Evolutionary conservation across 768 basidiomycete genomes (phyloP), one percentile per base, ranked within the genome.

Genomic region (Lactifluus pinguis): DNA sequence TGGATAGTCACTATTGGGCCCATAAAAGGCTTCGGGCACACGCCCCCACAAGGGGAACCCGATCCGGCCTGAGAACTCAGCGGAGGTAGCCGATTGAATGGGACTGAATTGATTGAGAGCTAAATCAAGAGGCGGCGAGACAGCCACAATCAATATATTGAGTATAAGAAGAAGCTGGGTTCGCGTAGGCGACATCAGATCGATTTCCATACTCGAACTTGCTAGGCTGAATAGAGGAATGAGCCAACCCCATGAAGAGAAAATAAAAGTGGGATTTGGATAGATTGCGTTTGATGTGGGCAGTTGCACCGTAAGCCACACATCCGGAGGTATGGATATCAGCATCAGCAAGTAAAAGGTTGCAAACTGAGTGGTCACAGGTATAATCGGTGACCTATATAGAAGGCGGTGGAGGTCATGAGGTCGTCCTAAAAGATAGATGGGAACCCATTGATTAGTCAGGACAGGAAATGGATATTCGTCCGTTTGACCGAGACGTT

Each of bases 401-500:
- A 36, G 44, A 48, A 39, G 38, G 49, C 60, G 34, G 44, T 5
- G 6, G 15, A 48, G 30, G 59, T 60, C 60, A 56, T 61, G 49
- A 47, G 54, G 49, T 8, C 29, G n/a, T 52, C 55, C 9, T 17
- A 52, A 61, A 51, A 25, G 29, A 38, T 32, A 52, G 36, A 42
- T 47, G 3, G 29, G 55, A 11, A 17, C 42, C 6, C 0, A 36
- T 21, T 47, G 55, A 57, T 52, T 47, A 38, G 55, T 53, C 55
- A 61, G 4, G 36, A 34, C 14, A 49, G 15, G 53, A 53, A 49
- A 15, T 47, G 4, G 30, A 5, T 19, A 41, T 52, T 44, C 30
- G 17, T 49, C 48, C 29, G 48, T 7, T 8, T 4, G 41, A 41
- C 14, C 32, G 32, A 9, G 21, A 10, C 41, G 2, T 10, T 48